Evolutionary conservation across 129 eudicot genomes (phyloP), one percentile per base, ranked within the genome.

Genomic region (Oenanthe sinensis): DNA sequence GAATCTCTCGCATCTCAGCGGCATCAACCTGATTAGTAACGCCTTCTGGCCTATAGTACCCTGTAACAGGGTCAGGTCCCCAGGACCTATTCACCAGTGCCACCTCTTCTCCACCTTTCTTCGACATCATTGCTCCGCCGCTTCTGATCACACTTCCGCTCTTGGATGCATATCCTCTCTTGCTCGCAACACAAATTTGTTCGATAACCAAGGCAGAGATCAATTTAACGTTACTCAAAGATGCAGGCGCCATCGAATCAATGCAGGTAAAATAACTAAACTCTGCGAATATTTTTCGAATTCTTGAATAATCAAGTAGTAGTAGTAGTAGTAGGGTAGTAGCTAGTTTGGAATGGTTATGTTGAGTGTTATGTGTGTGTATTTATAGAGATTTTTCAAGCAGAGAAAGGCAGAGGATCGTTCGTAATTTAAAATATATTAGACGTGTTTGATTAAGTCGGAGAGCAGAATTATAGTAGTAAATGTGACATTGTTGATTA

Each of bases 21-120:
- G 91, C 88, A 74, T 93, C 98, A 60, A 88, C 70, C 81, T 89
- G 90, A 12, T 81, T 85, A 0, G 76, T 68, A 42, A 84, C 88
- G 42, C 83, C 85, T 82, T 91, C 93, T 4, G 98, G 98, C 81
- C 90, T 83, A 85, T 91, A 93, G 76, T 85, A 91, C 14, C 98
- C 98, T 4, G 97, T 93, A 1, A 85, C 89, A 1, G 98, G 98
- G 81, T 93, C 98, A 8, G 98, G 97, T 63, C 88, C 87, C 97
- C 97, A 93, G 22, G 96, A 58, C 26, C 76, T 89, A 2, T 33
- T 79, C 84, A 86, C 76, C 76, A 83, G 83, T 71, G 84, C 70
- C 68, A 71, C 82, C 78, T 88, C 92, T 63, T 82, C 87, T 70
- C 90, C 83, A 2, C 83, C 87, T 76, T 85, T 88, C 81, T 86